phyloP scores from a whole-genome alignment of 371 early-diverging fungal genomes.

The Lichtheimia corymbifera region DNA sequence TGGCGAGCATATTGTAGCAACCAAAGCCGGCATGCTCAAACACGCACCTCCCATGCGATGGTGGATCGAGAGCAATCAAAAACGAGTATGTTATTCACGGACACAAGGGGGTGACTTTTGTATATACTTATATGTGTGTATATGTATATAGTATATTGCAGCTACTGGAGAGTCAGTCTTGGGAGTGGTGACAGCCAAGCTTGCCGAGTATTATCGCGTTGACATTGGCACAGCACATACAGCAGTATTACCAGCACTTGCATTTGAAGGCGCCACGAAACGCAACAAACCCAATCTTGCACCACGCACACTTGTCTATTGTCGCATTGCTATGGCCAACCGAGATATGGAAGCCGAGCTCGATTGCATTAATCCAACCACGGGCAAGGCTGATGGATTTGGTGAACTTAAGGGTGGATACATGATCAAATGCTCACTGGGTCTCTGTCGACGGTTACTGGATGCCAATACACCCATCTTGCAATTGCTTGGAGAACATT shows the following conservation, averaged over 20 bases:
- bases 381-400: slow-evolving; percentile 76
- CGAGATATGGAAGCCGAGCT: slow-evolving; percentile 96
- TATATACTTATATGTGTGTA: background rate
- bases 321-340: slow-evolving; percentile 82
- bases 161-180: slow-evolving; percentile 85
- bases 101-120: background rate
- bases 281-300: slow-evolving; percentile 80
- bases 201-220: slow-evolving; percentile 82
- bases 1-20: slow-evolving; percentile 62
- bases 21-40: slow-evolving; percentile 76
- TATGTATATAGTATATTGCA: slow-evolving; percentile 76
- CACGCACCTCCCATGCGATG: slow-evolving; percentile 55
- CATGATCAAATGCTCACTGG: slow-evolving; percentile 74
- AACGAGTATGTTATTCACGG: slow-evolving; percentile 56
- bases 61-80: slow-evolving; percentile 85
- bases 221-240: slow-evolving; percentile 93
- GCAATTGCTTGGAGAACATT: slow-evolving; percentile 61
- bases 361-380: slow-evolving; percentile 81
- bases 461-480: slow-evolving; percentile 72
- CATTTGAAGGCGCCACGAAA: slow-evolving; percentile 96
- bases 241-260: slow-evolving; percentile 75
- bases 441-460: slow-evolving; percentile 74
- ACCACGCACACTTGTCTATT: slow-evolving; percentile 83
- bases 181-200: slow-evolving; percentile 72
- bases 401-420: slow-evolving; percentile 78